phyloP scores from a whole-genome alignment of 805 yeast species.

The Myxozyma mucilagina region DNA sequence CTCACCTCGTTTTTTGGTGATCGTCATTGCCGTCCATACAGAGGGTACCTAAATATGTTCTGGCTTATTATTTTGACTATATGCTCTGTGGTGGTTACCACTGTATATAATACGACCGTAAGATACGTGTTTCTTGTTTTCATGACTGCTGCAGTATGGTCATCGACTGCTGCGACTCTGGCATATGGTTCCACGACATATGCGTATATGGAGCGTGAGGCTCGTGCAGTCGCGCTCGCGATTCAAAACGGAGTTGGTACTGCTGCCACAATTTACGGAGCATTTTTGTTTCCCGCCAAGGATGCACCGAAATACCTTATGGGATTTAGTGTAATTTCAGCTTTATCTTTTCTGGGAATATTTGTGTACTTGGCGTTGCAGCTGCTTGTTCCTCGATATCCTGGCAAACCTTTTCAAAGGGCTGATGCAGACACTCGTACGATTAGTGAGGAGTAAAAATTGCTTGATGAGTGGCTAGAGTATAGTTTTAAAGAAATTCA shows the following conservation, averaged over 20 bases:
- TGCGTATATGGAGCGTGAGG: slow-evolving; percentile 21
- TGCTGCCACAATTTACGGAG: slow-evolving; percentile 16
- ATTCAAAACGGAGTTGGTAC: slow-evolving; percentile 22
- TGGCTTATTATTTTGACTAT: slow-evolving; percentile 13
- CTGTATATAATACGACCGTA: slow-evolving; percentile 7
- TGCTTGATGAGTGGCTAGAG: no score
- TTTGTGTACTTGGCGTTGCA: slow-evolving; percentile 16
- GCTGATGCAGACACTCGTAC: background rate
- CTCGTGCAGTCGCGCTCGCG: slow-evolving; percentile 25
- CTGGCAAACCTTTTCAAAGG: slow-evolving; percentile 6
- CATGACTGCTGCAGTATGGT: slow-evolving; percentile 19
- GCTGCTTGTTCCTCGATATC: slow-evolving; percentile 5
- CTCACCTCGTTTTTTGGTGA: slow-evolving; percentile 12
- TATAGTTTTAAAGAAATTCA: no score
- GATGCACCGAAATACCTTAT: slow-evolving; percentile 22
- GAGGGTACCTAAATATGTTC: slow-evolving; percentile 14
- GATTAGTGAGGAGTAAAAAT: background rate
- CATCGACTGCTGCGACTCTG: slow-evolving; percentile 17
- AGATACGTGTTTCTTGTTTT: slow-evolving; percentile 20
- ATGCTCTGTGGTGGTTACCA: slow-evolving; percentile 7
- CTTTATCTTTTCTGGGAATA: slow-evolving; percentile 16
- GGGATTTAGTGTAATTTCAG: slow-evolving; percentile 22
- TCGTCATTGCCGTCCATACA: slow-evolving; percentile 9
- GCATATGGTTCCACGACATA: slow-evolving; percentile 21
- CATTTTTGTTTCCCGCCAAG: slow-evolving; percentile 15